Percentiles rank a stretch among this genome's conserved stretches.
These are phyloP conservation scores for Cronartium quercuum DNA, from an alignment of 1,284 basidiomycete genomes.

Conservation along the genomic window DNA sequence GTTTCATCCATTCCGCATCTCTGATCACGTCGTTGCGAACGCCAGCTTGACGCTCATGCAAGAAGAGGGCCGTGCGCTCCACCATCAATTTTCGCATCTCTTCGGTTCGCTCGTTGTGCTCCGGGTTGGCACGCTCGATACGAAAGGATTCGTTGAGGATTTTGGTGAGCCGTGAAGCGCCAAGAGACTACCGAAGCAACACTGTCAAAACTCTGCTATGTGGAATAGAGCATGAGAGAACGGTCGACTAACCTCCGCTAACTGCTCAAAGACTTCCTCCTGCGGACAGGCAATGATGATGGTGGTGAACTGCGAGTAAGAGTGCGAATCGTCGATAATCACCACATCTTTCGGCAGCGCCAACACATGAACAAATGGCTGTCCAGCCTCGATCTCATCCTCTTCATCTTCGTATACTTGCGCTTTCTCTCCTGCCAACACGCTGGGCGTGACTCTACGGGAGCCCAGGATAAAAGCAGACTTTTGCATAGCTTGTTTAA, in stretches of 20 bases:
- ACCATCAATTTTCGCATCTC: slow-evolving; percentile 46
- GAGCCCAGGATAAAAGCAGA: slow-evolving; percentile 68
- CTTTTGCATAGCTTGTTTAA: slow-evolving; percentile 62
- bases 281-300: slow-evolving; percentile 48
- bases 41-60: slow-evolving; percentile 47
- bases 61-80: slow-evolving; percentile 49
- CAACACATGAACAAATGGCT: slow-evolving; percentile 47
- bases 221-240: background rate
- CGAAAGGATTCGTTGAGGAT: slow-evolving; percentile 47
- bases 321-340: slow-evolving; percentile 49
- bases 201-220: background rate
- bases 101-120: slow-evolving; percentile 42
- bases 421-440: slow-evolving; percentile 47
- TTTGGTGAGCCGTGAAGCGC: slow-evolving; percentile 46
- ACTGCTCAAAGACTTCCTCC: slow-evolving; percentile 47
- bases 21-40: slow-evolving; percentile 45
- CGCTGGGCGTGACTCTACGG: slow-evolving; percentile 55
- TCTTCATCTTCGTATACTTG: slow-evolving; percentile 39
- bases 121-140: slow-evolving; percentile 42
- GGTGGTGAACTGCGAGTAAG: slow-evolving; percentile 48
- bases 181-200: slow-evolving; percentile 40
- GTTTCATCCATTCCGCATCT: slow-evolving; percentile 49
- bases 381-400: slow-evolving; percentile 45
- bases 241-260: slow-evolving; percentile 28
- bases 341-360: slow-evolving; percentile 46